Base-by-base conservation (phyloP, 1,284 basidiomycete species). In the Naganishia cerealis region DNA sequence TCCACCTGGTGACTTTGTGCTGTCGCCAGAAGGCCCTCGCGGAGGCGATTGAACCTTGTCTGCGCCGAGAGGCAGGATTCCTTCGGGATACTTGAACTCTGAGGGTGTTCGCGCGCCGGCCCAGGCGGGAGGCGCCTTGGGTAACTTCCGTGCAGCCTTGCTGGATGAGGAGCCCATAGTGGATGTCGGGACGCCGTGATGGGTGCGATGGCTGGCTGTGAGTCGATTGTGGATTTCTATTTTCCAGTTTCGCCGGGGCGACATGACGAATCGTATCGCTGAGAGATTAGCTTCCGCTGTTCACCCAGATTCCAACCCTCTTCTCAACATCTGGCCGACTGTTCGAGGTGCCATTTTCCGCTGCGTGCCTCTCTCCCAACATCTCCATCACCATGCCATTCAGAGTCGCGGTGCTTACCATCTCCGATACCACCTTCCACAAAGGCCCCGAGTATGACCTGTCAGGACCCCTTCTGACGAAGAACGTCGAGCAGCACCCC, bases 91-190 rank as follows among this genome's bases (percentile, higher is more conserved):
- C 43, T 59, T 59, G 57, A 48, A 46, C 21, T 63, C 61, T 7
- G 29, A 24, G 29, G 83, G 79, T 42, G 82, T 81, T 63, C 84
- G 81, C 2, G 83, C 83, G 42, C 85, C 85, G n/a, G 85, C 82
- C 86, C 85, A 86, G 29, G 83, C 76, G 46, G 86, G 83, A 10
- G 79, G 75, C 3, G 65, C 80, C 58, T 79, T 87, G 3, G 89
- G 87, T n/a, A 90, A 82, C 72, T 81, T 85, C 42, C 88, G 84
- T 3, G 84, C 81, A 58, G 84, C 82, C 80, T 89, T 92, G 8
- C 90, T 92, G 24, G 86, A 77, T 65, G 84, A 81, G 46, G 83
- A 83, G 24, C 90, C 91, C 90, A 92, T 92, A 33, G 52, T 71
- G 38, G 21, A 7, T 50, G n/a, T 8, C 7, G 18, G 13, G 46